Base-by-base conservation (phyloP, 768 basidiomycete species). In the Lentinula aciculospora region DNA sequence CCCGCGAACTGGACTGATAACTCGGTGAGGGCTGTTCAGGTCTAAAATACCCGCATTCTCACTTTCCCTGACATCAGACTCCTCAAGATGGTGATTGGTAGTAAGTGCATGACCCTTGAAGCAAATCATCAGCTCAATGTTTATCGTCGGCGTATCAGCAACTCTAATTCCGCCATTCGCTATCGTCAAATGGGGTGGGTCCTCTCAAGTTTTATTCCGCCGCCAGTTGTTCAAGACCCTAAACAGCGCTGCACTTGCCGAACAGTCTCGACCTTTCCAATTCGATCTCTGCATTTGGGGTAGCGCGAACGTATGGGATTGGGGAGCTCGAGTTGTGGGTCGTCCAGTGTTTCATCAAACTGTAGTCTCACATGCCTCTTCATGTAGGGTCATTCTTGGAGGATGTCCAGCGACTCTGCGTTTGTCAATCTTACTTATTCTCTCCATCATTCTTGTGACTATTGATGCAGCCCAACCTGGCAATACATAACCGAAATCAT, bases 281-380 rank as follows among this genome's bases (percentile, higher is more conserved):
- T 80, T 71, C 62, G 71, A 69, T 36, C 66, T 84, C 17, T 84
- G 82, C 63, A 78, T 78, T 47, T 84, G 82, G 82, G 81, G 81
- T n/a, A 58, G 64, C 13, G 78, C 76, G 2, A 67, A 81, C 55
- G 81, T 82, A 10, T 83, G 81, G 81, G 68, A 73, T 9, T 84
- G 81, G 82, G 82, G 82, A n/a, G 75, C 78, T 13, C 73, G 74
- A 53, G 81, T 81, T 62, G 78, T 79, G 65, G 31, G 68, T 67
- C 9, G 17, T 23, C 27, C 23, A 21, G 4, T 3, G 40, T 0
- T 21, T 3, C 32, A 29, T 44, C 19, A 8, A 15, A 10, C 29
- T 42, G 21, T 44, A 15, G n/a, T n/a, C 27, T 45, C 10, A 42
- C 12, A 8, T 21, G 23, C 17, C 2, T 13, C 17, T 42, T 8